Evolutionary conservation across 805 yeast genomes (phyloP).

Genomic region (Hagleromyces aurorensis): DNA sequence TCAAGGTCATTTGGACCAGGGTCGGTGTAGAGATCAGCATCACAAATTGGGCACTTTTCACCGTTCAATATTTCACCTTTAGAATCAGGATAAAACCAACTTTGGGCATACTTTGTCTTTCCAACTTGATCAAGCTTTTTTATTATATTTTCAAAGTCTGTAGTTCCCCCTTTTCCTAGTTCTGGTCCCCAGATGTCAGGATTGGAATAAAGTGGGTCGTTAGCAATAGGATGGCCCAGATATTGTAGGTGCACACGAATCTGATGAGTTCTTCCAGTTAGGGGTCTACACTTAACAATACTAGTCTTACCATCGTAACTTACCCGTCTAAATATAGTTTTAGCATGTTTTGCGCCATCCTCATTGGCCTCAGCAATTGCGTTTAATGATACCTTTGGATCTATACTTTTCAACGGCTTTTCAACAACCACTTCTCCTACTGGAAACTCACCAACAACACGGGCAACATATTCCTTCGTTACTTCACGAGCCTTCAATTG

Average conservation of each 20-base stretch:
- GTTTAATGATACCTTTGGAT: slow-evolving; percentile 67
- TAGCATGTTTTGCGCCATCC: slow-evolving; percentile 51
- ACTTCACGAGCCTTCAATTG: slow-evolving; percentile 70
- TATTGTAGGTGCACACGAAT: slow-evolving; percentile 87
- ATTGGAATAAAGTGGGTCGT: slow-evolving; percentile 87
- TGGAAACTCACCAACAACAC: slow-evolving; percentile 88
- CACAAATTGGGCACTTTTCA: slow-evolving; percentile 57
- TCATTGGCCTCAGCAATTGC: slow-evolving; percentile 34
- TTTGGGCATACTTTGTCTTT: slow-evolving; percentile 55
- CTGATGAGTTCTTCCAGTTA: slow-evolving; percentile 93
- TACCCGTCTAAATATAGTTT: slow-evolving; percentile 58
- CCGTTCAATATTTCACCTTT: slow-evolving; percentile 63
- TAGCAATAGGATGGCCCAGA: slow-evolving; percentile 84
- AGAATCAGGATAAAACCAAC: slow-evolving; percentile 53
- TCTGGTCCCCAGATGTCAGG: slow-evolving; percentile 68
- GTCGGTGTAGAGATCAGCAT: slow-evolving; percentile 65
- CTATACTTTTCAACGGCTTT: slow-evolving; percentile 58
- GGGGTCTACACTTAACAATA: slow-evolving; percentile 78
- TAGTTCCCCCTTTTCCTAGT: slow-evolving; percentile 56
- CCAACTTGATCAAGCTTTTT: slow-evolving; percentile 56
- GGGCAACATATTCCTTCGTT: slow-evolving; percentile 74
- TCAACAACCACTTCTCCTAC: slow-evolving; percentile 46
- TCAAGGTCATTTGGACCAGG: slow-evolving; percentile 86
- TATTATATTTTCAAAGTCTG: slow-evolving; percentile 42
- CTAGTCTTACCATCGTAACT: slow-evolving; percentile 54